Conservation (phyloP, 331 rosid species). For the Rhamnella rubrinervis region DNA sequence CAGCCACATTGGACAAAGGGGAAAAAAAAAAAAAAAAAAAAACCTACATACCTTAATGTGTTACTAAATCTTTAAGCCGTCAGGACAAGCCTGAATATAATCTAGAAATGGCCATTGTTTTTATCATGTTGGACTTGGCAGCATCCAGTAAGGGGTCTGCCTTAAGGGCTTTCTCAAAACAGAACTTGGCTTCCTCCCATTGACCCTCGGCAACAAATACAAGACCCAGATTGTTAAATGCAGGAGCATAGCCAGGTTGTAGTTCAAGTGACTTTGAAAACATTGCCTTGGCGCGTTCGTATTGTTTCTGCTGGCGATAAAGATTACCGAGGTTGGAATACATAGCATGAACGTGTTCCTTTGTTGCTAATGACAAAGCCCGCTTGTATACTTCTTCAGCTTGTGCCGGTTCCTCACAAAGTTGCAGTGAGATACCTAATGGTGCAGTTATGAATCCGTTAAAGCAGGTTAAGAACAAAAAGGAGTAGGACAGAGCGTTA, state of each 20-base stretch:
- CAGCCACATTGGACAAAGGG: neutral
- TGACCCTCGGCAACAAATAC: constrained; percentile 90
- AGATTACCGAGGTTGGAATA: constrained; percentile 88
- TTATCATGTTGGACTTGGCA: constrained; percentile 80
- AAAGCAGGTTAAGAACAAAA: neutral
- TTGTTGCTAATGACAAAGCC: constrained; percentile 67
- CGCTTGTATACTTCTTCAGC: constrained; percentile 80
- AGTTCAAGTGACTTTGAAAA: constrained; percentile 82
- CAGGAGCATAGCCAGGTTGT: constrained; percentile 91
- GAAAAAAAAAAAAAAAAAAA: neutral
- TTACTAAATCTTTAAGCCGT: neutral
- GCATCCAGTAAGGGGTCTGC: constrained; percentile 83
- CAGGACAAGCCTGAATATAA: constrained; percentile 12
- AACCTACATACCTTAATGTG: neutral
- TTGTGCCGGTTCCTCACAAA: constrained; percentile 59
- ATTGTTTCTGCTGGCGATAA: constrained; percentile 79
- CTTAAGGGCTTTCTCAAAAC: constrained; percentile 79
- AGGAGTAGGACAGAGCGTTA: neutral
- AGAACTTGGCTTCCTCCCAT: constrained; percentile 87
- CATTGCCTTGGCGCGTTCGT: constrained; percentile 91
- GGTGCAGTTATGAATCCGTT: constrained; percentile 20
- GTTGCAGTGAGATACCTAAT: constrained; percentile 82
- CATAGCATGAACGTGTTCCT: constrained; percentile 60
- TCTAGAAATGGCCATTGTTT: constrained; percentile 55
- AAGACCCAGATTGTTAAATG: constrained; percentile 85